Evolutionary conservation across 352 stramenopile genomes (phyloP).

Genomic region (Phytophthora fragariae): DNA sequence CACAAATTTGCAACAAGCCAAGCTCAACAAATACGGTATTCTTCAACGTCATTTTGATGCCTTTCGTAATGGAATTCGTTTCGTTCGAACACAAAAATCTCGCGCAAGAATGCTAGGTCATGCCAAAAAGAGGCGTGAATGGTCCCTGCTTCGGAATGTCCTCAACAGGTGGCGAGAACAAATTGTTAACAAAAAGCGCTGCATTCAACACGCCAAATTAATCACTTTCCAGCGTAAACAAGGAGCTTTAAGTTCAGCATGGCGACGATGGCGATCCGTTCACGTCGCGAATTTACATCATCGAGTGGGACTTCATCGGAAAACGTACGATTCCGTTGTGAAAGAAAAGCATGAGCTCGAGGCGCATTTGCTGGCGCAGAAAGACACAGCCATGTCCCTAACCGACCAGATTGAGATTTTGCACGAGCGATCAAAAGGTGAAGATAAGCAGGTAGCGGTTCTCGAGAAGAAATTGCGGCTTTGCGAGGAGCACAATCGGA

Average conservation of each 20-base stretch:
- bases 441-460: constrained; percentile 37
- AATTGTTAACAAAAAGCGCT: constrained; percentile 29
- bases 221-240: constrained; percentile 33
- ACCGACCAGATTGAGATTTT: constrained; percentile 47
- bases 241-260: constrained; percentile 33
- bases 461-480: constrained; percentile 47
- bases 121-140: constrained; percentile 32
- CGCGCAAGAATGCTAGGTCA: constrained; percentile 41
- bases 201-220: constrained; percentile 21
- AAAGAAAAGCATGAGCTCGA: constrained; percentile 58
- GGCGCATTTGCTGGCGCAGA: constrained; percentile 48
- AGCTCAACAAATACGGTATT: constrained; percentile 53
- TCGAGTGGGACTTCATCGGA: constrained; percentile 26
- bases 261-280: constrained; percentile 51
- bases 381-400: constrained; percentile 49
- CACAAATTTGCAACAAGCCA: constrained; percentile 51
- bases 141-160: constrained; percentile 25
- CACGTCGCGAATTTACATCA: constrained; percentile 28
- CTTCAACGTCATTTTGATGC: constrained; percentile 62
- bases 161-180: constrained; percentile 35
- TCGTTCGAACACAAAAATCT: constrained; percentile 33
- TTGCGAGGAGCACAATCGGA: constrained; percentile 39
- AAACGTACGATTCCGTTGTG: constrained; percentile 22
- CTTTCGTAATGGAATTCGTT: constrained; percentile 46
- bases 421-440: constrained; percentile 32